Percentiles rank a stretch among this genome's conserved stretches.
Conservation (phyloP, 2,329 filamentous ascomycete genomes). For the Hypocreales sp. region DNA sequence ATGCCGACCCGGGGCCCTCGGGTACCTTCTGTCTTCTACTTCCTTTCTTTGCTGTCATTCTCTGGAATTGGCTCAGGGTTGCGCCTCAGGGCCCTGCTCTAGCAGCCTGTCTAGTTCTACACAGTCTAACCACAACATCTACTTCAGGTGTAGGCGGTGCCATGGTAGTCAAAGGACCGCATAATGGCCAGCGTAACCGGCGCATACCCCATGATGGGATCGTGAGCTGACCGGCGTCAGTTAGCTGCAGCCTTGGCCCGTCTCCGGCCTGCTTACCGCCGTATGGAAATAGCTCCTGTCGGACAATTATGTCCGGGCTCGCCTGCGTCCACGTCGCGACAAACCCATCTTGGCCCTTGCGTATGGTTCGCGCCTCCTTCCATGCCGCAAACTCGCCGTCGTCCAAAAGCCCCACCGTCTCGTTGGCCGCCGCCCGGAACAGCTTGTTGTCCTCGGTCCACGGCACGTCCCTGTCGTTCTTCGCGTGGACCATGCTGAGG, state of each 20-base stretch:
- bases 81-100: no score
- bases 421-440: slow-evolving; percentile 43
- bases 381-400: slow-evolving; percentile 22
- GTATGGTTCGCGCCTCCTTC: slow-evolving; percentile 29
- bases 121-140: no score
- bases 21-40: no score
- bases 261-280: slow-evolving; percentile 35
- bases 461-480: slow-evolving; percentile 70
- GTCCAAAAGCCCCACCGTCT: slow-evolving; percentile 23
- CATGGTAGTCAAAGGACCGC: slow-evolving; percentile 40
- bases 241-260: no score
- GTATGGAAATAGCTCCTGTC: slow-evolving; percentile 37
- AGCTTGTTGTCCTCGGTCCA: slow-evolving; percentile 52
- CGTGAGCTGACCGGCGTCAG: slow-evolving; percentile 39
- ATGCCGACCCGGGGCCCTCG: no score
- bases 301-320: slow-evolving; percentile 29
- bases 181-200: slow-evolving; percentile 49
- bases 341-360: slow-evolving; percentile 30
- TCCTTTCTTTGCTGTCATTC: no score
- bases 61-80: no score
- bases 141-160: slow-evolving; percentile 13
- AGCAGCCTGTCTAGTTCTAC: no score
- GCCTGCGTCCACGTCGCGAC: slow-evolving; percentile 27
- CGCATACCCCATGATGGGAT: slow-evolving; percentile 49
- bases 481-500: slow-evolving; percentile 63